Conservation (phyloP, 2,329 filamentous ascomycete species). For the Microcyclospora pomicola region DNA sequence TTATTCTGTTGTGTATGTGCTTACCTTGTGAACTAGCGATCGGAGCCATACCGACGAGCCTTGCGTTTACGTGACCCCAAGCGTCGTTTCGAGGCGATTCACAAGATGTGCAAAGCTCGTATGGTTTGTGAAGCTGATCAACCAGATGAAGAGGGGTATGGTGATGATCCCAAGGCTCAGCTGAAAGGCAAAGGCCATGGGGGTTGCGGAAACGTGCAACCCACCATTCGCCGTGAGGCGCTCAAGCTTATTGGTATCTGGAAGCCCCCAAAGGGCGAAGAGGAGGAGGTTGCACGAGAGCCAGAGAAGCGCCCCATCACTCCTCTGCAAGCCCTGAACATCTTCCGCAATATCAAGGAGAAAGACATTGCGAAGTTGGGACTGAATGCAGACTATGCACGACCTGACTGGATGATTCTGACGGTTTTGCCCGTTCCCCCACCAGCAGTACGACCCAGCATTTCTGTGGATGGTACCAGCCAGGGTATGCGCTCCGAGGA, state of each 20-base stretch:
- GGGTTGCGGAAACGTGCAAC: constrained; percentile 85
- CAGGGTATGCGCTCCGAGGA: constrained; percentile 92
- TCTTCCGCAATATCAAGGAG: constrained; percentile 74
- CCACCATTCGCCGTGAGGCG: constrained; percentile 74
- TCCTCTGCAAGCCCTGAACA: constrained; percentile 68
- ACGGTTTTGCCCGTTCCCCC: constrained; percentile 91
- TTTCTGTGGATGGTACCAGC: constrained; percentile 88
- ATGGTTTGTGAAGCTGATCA: constrained; percentile 68
- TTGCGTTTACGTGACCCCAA: constrained; percentile 83
- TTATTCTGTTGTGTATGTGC: constrained; percentile 22
- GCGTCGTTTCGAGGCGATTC: constrained; percentile 81
- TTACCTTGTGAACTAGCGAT: constrained; percentile 49
- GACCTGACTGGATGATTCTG: constrained; percentile 96
- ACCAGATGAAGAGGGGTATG: constrained; percentile 53
- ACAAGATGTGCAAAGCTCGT: constrained; percentile 83
- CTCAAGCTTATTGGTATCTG: constrained; percentile 65
- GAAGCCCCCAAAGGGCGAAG: constrained; percentile 56
- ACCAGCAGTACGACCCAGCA: constrained; percentile 88
- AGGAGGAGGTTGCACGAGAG: constrained; percentile 54
- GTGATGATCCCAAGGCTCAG: constrained; percentile 43
- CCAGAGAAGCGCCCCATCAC: constrained; percentile 73
- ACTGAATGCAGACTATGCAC: constrained; percentile 84
- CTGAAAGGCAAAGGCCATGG: constrained; percentile 51
- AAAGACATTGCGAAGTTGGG: constrained; percentile 77
- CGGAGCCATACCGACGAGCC: constrained; percentile 70